phyloP scores from a whole-genome alignment of 805 yeast species.

The Candida ascalaphidarum region DNA sequence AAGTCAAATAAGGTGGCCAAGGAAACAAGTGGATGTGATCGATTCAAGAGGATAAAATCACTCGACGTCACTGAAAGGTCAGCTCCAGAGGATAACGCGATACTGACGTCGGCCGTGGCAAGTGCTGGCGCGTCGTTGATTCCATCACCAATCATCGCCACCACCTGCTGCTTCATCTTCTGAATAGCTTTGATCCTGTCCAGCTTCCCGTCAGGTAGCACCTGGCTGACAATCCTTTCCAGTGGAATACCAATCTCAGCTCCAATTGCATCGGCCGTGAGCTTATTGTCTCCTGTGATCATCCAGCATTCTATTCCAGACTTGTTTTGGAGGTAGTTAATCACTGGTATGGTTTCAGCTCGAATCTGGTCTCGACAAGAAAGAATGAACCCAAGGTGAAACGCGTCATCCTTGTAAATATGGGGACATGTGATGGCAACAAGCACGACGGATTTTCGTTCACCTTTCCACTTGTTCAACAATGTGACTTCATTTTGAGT shows the following conservation, averaged over 20 bases:
- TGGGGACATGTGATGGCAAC: constrained; percentile 35
- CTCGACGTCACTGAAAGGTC: constrained; percentile 70
- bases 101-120: constrained; percentile 67
- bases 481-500: constrained; percentile 21
- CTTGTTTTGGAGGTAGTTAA: constrained; percentile 23
- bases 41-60: constrained; percentile 59
- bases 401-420: constrained; percentile 17
- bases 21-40: constrained; percentile 40
- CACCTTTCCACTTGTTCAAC: constrained; percentile 47
- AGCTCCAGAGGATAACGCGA: constrained; percentile 69
- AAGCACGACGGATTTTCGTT: constrained; percentile 56
- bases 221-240: constrained; percentile 55
- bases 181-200: constrained; percentile 50
- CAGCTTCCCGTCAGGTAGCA: constrained; percentile 68
- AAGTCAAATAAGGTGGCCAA: constrained; percentile 48
- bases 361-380: constrained; percentile 56
- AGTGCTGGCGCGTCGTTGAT: constrained; percentile 79
- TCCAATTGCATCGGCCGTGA: constrained; percentile 64
- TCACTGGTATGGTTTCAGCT: constrained; percentile 47
- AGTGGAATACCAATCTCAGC: constrained; percentile 45
- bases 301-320: constrained; percentile 57
- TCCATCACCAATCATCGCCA: constrained; percentile 80
- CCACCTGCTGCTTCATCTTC: constrained; percentile 14
- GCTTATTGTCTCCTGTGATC: constrained; percentile 67
- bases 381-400: constrained; percentile 37